phyloP scores from a whole-genome alignment of 148 eudicot species.

The Simmondsia chinensis region DNA sequence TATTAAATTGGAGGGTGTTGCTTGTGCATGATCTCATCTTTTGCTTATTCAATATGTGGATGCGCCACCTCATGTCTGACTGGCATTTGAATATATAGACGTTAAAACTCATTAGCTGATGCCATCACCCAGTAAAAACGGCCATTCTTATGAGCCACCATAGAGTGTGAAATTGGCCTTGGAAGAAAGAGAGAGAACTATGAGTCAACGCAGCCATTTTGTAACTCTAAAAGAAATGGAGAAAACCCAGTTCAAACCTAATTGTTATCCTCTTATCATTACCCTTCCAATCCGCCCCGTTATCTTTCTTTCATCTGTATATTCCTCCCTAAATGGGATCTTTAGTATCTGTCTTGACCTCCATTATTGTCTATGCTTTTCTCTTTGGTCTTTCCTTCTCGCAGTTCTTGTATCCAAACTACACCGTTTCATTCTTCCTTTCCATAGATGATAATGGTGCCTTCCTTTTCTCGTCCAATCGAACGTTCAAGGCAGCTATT shows the following conservation, averaged over 20 bases:
- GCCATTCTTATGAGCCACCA: constrained; percentile 8
- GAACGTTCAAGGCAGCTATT: constrained; percentile 55
- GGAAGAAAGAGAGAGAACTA: constrained; percentile 5
- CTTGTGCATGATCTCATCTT: background rate
- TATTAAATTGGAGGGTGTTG: no score
- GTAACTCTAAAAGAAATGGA: constrained; percentile 1
- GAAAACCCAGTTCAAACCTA: constrained; percentile 7
- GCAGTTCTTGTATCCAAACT: constrained; percentile 37
- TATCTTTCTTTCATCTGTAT: constrained; percentile 6
- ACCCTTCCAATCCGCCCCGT: constrained; percentile 13
- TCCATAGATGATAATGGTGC: constrained; percentile 42
- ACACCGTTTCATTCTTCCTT: constrained; percentile 36
- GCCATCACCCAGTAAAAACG: background rate
- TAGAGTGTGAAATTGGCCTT: constrained; percentile 12
- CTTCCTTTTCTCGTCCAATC: constrained; percentile 46
- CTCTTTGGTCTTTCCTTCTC: constrained; percentile 14
- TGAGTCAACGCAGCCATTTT: constrained; percentile 4
- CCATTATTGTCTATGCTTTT: constrained; percentile 15
- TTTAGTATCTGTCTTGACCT: constrained; percentile 11
- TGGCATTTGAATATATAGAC: constrained; percentile 1
- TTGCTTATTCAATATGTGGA: background rate
- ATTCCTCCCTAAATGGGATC: constrained; percentile 35
- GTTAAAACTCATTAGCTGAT: background rate
- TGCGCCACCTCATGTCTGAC: constrained; percentile 8
- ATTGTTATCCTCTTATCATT: constrained; percentile 9